These are phyloP conservation scores for Pythium apleroticum DNA, from an alignment of 352 stramenopile genomes.

Conservation along the genomic window DNA sequence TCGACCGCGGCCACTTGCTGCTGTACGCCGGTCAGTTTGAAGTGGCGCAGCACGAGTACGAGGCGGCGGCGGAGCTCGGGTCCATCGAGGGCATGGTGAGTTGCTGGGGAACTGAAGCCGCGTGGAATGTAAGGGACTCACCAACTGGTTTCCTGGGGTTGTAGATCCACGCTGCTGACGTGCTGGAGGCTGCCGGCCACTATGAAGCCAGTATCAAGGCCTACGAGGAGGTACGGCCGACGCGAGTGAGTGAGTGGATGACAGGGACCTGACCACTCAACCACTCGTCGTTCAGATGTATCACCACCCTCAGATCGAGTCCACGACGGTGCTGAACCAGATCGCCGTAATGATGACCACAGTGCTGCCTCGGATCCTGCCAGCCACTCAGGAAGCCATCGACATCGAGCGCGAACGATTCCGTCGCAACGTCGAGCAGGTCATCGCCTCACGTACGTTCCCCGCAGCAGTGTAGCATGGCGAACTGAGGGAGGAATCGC, in stretches of 20 bases:
- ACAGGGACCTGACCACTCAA: neutral
- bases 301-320: slow-evolving; percentile 1
- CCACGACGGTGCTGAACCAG: slow-evolving; percentile 17
- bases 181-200: slow-evolving; percentile 59
- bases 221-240: slow-evolving; percentile 42
- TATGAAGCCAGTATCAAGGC: slow-evolving; percentile 49
- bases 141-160: neutral
- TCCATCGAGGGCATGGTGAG: slow-evolving; percentile 51
- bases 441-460: slow-evolving; percentile 42
- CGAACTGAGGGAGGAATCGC: neutral
- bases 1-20: slow-evolving; percentile 61
- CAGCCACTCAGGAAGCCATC: slow-evolving; percentile 48
- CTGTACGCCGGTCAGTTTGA: slow-evolving; percentile 56
- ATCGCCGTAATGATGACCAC: slow-evolving; percentile 54
- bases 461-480: too few species aligned
- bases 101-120: neutral
- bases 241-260: neutral
- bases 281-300: neutral
- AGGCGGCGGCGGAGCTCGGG: slow-evolving; percentile 41
- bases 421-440: slow-evolving; percentile 36
- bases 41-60: slow-evolving; percentile 51
- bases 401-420: slow-evolving; percentile 46
- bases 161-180: slow-evolving; percentile 55
- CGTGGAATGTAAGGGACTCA: neutral
- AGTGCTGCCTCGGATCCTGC: slow-evolving; percentile 64